Evolutionary conservation across 305 asterid species (phyloP).

Genomic region (Ajuga reptans): DNA sequence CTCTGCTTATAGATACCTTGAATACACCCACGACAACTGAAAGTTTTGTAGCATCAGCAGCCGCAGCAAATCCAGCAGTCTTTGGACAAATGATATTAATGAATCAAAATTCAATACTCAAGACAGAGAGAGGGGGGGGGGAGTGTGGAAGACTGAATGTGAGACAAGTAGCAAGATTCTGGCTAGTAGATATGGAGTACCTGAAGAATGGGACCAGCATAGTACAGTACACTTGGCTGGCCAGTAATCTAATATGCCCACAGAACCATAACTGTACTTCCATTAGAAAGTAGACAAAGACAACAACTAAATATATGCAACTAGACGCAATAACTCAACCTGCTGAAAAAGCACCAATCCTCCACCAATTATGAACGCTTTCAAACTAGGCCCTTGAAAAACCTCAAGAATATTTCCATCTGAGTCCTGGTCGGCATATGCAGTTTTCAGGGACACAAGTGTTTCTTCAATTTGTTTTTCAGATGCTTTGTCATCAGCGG

Average conservation of each 20-base stretch:
- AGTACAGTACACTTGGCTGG: constrained; percentile 95
- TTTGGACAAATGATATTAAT: constrained; percentile 29
- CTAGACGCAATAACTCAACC: constrained; percentile 36
- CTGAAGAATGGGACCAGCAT: constrained; percentile 96
- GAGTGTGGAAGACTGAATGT: not conserved
- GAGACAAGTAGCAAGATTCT: not conserved
- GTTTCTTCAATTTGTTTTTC: constrained; percentile 79
- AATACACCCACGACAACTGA: constrained; percentile 81
- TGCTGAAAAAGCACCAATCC: constrained; percentile 97
- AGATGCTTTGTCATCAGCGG: constrained; percentile 54
- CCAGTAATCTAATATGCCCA: constrained; percentile 65
- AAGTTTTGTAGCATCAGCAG: constrained; percentile 91
- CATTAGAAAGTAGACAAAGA: constrained; percentile 4
- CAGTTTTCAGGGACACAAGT: constrained; percentile 60
- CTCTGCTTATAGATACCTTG: constrained; percentile 41
- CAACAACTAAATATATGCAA: not conserved
- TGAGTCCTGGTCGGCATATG: constrained; percentile 61
- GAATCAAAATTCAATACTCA: constrained; percentile 8
- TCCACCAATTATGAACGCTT: constrained; percentile 91
- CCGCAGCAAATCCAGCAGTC: constrained; percentile 96
- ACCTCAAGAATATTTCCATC: constrained; percentile 68
- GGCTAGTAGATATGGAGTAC: constrained; percentile 29
- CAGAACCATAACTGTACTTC: constrained; percentile 11
- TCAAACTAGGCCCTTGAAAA: constrained; percentile 81
- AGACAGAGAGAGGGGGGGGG: not conserved